Evolutionary conservation across 140 eudicot genomes (phyloP).

Genomic region (Bidens hawaiensis): DNA sequence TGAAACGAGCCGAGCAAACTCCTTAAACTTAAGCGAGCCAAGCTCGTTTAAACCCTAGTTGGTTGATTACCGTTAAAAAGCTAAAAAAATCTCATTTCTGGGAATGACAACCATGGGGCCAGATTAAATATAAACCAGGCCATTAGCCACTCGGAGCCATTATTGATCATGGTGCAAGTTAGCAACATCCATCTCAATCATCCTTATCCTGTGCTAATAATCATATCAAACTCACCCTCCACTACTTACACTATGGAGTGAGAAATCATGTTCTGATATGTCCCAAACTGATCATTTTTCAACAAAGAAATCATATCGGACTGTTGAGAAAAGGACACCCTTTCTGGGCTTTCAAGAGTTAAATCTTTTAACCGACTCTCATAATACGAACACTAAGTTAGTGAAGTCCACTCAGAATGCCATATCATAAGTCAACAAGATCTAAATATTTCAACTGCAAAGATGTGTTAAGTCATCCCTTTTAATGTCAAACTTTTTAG

Average conservation of each 20-base stretch:
- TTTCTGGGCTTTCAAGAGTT: constrained; percentile 13
- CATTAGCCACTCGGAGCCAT: constrained; percentile 6
- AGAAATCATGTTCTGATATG: constrained; percentile 14
- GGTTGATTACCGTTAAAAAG: constrained; percentile 6
- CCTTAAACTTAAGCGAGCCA: constrained; percentile 6
- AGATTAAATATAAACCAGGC: constrained; percentile 6
- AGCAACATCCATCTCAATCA: constrained; percentile 18
- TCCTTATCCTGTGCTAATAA: constrained; percentile 15
- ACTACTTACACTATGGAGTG: constrained; percentile 21
- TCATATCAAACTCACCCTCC: constrained; percentile 28
- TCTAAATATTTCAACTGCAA: constrained; percentile 8
- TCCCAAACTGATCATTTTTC: constrained; percentile 21
- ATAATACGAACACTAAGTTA: constrained; percentile 8
- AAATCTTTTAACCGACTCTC: background rate
- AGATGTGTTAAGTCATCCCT: background rate
- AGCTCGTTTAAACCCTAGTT: constrained; percentile 4
- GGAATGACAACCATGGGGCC: constrained; percentile 12
- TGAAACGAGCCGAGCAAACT: constrained; percentile 2
- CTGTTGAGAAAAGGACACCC: constrained; percentile 11
- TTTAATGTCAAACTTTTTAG: constrained; percentile 3
- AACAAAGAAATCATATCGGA: constrained; percentile 11
- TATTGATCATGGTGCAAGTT: constrained; percentile 8
- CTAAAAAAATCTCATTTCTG: background rate
- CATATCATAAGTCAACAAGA: constrained; percentile 9
- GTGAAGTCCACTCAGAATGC: constrained; percentile 13